phyloP scores from a whole-genome alignment of 345 rosid species.

The Abelmoschus esculentus region DNA sequence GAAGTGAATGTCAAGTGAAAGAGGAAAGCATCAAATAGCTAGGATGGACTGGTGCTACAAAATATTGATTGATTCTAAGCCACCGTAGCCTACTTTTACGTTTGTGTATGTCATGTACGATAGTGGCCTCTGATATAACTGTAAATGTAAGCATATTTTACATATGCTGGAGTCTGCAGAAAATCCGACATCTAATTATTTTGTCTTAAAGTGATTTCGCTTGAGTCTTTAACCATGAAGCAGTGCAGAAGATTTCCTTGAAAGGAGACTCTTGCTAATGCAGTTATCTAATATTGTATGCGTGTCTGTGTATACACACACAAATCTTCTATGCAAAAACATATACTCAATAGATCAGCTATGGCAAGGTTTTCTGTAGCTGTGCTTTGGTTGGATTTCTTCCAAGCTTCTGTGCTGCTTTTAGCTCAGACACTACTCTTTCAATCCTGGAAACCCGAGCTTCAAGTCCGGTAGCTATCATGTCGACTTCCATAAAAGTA shows the following conservation, averaged over 20 bases:
- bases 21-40: neutral
- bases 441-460: conserved; percentile 19
- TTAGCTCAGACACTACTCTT: conserved; percentile 3
- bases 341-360: neutral
- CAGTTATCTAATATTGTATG: neutral
- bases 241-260: neutral
- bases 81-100: no score
- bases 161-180: neutral
- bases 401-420: neutral
- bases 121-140: neutral
- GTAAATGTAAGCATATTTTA: neutral
- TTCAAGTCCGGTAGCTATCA: conserved; percentile 7
- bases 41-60: neutral
- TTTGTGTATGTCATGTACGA: no score
- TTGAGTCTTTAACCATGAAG: no score
- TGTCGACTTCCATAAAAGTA: neutral
- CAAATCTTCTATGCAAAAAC: neutral
- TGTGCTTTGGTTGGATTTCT: neutral
- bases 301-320: no score
- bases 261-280: neutral
- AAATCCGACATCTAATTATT: neutral
- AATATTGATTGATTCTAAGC: no score
- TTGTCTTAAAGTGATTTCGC: neutral
- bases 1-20: neutral
- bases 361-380: neutral